Percentiles rank a stretch among this genome's conserved stretches.
phyloP scores from a whole-genome alignment of 2,329 filamentous ascomycete species.

The Chaetomium sp. region DNA sequence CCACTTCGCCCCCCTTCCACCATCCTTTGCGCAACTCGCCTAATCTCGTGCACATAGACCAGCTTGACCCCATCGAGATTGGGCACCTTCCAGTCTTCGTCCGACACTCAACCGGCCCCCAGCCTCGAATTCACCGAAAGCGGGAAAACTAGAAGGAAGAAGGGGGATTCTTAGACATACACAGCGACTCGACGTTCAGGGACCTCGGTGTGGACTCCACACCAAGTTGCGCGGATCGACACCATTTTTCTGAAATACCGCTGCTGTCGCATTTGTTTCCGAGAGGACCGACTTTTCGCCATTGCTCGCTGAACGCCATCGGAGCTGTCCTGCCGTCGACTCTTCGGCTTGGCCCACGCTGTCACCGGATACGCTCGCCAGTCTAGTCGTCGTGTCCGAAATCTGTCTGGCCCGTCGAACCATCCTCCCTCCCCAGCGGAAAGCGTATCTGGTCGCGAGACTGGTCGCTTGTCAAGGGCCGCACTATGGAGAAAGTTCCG shows the following conservation, averaged over 20 bases:
- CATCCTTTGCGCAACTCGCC: slow-evolving; percentile 16
- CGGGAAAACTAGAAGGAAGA: background rate
- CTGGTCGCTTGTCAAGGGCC: slow-evolving; percentile 49
- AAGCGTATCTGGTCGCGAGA: slow-evolving; percentile 54
- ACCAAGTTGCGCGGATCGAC: background rate
- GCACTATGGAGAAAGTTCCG: slow-evolving; percentile 50
- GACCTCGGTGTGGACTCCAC: too few relatives aligned
- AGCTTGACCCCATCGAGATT: slow-evolving; percentile 6
- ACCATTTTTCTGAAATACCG: background rate
- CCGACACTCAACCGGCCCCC: background rate
- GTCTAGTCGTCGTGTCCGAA: slow-evolving; percentile 8
- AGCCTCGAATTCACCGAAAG: background rate
- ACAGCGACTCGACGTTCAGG: background rate
- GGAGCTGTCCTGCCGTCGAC: slow-evolving; percentile 15
- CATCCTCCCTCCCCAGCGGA: slow-evolving; percentile 33
- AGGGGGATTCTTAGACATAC: background rate
- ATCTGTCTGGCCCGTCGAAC: slow-evolving; percentile 16
- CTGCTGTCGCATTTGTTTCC: background rate
- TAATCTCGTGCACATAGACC: slow-evolving; percentile 18
- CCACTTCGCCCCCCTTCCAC: slow-evolving; percentile 3
- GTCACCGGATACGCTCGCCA: slow-evolving; percentile 11
- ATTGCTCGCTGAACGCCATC: slow-evolving; percentile 2
- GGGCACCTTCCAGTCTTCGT: background rate
- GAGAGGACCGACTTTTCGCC: background rate
- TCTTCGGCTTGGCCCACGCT: slow-evolving; percentile 12